Percentiles rank a stretch among this genome's conserved stretches.
Evolutionary conservation across 352 stramenopile species (phyloP).

Genomic region (Pythium monospermum): DNA sequence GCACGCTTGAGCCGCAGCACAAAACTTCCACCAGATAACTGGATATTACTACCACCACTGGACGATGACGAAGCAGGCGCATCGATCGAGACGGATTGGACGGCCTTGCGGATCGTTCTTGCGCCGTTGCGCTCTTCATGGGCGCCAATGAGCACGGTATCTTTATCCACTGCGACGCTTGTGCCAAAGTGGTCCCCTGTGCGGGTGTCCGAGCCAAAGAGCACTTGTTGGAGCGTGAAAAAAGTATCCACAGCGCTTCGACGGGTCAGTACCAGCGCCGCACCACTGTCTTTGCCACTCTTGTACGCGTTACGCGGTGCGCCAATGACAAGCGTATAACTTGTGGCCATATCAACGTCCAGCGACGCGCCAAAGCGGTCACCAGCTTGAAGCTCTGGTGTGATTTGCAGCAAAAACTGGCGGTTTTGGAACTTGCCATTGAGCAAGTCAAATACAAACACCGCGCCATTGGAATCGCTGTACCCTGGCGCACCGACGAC

Average conservation of each 20-base stretch:
- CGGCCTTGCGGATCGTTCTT: slow-evolving; percentile 65
- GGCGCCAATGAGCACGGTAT: slow-evolving; percentile 66
- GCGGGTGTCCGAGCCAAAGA: slow-evolving; percentile 63
- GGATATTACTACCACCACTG: slow-evolving; percentile 1
- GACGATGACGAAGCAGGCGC: too few relatives aligned
- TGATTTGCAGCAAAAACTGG: slow-evolving; percentile 51
- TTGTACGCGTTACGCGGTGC: slow-evolving; percentile 38
- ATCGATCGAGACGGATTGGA: slow-evolving; percentile 52
- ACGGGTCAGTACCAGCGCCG: slow-evolving; percentile 48
- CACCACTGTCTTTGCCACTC: slow-evolving; percentile 36
- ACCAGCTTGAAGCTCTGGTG: slow-evolving; percentile 38
- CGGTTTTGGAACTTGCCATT: slow-evolving; percentile 55
- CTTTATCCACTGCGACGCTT: slow-evolving; percentile 58
- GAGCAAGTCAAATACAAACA: slow-evolving; percentile 73
- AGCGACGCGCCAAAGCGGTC: slow-evolving; percentile 69
- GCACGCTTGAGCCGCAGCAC: slow-evolving; percentile 36
- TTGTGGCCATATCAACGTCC: slow-evolving; percentile 66
- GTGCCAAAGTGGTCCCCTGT: slow-evolving; percentile 65
- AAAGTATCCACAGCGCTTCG: slow-evolving; percentile 51
- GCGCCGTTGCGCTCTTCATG: slow-evolving; percentile 49
- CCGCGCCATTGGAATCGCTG: slow-evolving; percentile 36
- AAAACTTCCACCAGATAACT: slow-evolving; percentile 35
- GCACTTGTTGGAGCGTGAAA: slow-evolving; percentile 64
- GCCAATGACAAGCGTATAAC: slow-evolving; percentile 64
- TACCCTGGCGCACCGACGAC: slow-evolving; percentile 71